Evolutionary conservation across 371 early-diverging fungal genomes (phyloP).

Genomic region (Actinomortierella wolfii): DNA sequence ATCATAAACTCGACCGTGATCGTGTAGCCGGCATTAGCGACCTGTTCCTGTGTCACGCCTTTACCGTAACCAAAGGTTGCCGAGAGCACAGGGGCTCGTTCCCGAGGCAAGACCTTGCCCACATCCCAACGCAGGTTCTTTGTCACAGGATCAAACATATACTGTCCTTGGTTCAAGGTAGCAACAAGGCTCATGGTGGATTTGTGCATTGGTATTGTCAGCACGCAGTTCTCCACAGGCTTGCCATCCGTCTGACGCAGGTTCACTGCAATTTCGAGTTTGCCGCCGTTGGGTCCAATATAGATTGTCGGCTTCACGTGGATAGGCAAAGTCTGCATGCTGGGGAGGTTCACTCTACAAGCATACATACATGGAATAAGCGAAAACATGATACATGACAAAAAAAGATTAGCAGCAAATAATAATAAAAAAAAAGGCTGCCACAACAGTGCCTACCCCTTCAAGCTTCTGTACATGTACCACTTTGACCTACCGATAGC

Average conservation of each 20-base stretch:
- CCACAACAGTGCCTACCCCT: too few relatives aligned
- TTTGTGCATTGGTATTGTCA: constrained; percentile 69
- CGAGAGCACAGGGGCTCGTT: constrained; percentile 64
- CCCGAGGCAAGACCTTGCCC: constrained; percentile 62
- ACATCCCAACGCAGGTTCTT: constrained; percentile 76
- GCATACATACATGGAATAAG: background rate
- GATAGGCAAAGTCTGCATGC: constrained; percentile 64
- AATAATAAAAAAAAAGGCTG: background rate
- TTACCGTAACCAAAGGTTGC: constrained; percentile 58
- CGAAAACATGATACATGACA: background rate
- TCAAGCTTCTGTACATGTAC: too few relatives aligned
- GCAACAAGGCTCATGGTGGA: constrained; percentile 61
- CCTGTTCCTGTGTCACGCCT: constrained; percentile 1
- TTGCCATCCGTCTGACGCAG: constrained; percentile 72
- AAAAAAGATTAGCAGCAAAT: background rate
- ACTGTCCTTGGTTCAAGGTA: constrained; percentile 68
- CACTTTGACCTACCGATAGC: constrained; percentile 83
- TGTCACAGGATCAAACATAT: constrained; percentile 76
- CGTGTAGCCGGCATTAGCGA: constrained; percentile 60
- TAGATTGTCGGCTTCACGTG: constrained; percentile 68
- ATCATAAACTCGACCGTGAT: constrained; percentile 74
- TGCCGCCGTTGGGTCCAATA: constrained; percentile 59
- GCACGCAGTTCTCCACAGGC: constrained; percentile 65
- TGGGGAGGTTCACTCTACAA: constrained; percentile 63
- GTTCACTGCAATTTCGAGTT: constrained; percentile 70